Percentiles rank a stretch among this genome's conserved stretches.
phyloP scores from a whole-genome alignment of 768 basidiomycete species.

The Podaxis sp. region DNA sequence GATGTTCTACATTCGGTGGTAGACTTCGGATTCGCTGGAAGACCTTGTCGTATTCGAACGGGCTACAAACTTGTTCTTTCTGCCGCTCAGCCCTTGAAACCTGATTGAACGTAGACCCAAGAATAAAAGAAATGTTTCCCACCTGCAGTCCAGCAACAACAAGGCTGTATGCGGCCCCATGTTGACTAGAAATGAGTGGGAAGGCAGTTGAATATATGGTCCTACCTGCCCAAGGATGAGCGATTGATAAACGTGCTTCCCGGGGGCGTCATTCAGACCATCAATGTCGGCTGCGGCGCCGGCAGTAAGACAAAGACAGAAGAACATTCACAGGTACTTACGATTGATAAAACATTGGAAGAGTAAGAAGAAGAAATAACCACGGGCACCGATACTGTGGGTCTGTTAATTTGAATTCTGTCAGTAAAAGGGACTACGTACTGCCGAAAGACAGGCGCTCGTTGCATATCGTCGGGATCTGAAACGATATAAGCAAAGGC shows the following conservation, averaged over 20 bases:
- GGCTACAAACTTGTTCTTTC: slow-evolving; percentile 78
- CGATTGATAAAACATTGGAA: slow-evolving; percentile 93
- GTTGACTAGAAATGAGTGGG: slow-evolving; percentile 79
- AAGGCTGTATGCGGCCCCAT: slow-evolving; percentile 78
- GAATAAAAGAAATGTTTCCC: slow-evolving; percentile 22
- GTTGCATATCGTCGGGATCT: slow-evolving; percentile 84
- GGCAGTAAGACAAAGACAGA: neutral
- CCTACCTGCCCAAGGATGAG: slow-evolving; percentile 75
- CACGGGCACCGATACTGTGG: slow-evolving; percentile 72
- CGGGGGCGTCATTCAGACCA: slow-evolving; percentile 60
- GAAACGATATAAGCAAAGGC: slow-evolving; percentile 1
- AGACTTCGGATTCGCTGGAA: slow-evolving; percentile 62
- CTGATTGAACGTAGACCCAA: slow-evolving; percentile 6
- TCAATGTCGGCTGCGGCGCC: slow-evolving; percentile 60
- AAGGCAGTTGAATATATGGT: slow-evolving; percentile 74
- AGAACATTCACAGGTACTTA: slow-evolving; percentile 23
- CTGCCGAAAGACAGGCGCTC: slow-evolving; percentile 69
- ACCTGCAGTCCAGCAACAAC: slow-evolving; percentile 83
- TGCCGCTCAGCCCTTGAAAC: slow-evolving; percentile 77
- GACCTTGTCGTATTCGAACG: slow-evolving; percentile 65
- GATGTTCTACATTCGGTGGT: slow-evolving; percentile 71
- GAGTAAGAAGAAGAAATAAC: slow-evolving; percentile 89
- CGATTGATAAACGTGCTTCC: slow-evolving; percentile 65
- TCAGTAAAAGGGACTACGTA: slow-evolving; percentile 28
- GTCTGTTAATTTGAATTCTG: neutral